Evolutionary conservation across 2,329 filamentous ascomycete species (phyloP), one percentile per base, ranked within the genome.

Genomic region (Ophiosphaerella herpotricha): DNA sequence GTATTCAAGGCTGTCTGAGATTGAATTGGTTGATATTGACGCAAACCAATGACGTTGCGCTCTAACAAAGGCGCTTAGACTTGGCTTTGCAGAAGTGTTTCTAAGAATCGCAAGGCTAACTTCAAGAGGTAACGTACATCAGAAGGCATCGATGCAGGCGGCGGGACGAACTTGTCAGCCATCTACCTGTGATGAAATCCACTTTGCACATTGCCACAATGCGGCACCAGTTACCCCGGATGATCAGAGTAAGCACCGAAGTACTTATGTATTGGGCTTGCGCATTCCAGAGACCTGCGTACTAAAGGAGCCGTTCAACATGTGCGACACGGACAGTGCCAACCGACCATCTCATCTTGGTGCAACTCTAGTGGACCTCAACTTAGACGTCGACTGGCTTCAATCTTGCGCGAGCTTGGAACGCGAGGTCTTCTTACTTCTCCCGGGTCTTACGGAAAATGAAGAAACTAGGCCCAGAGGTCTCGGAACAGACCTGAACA

Each of bases 241-340:
- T n/a, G 32, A 38, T 39, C 36, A 39, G 29, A n/a, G 23, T 46
- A 46, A 46, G 43, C 43, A 6, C 36, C 43, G 29, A 23, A 35
- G 29, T 46, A 46, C 43, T 39, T 34, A 39, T 46, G 35, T 23
- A 29, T 29, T 29, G 26, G 11, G 26, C 7, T 29, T 29, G 26
- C 26, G 26, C 26, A 29, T 29, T 29, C 26, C 4, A 29, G 26
- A 29, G 26, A 29, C 26, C 26, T 8, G 26, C 6, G 26, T 8
- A 29, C 26, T 11, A 6, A 29, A 29, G 9, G 14, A 23, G 14
- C 16, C 9, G 7, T 9, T 13, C 26, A 4, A 24, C 2, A 45
- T 38, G 34, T 14, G 29, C 14, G 42, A 38, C 6, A 38, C 16
- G 14, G 36, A 23, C 13, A 12, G 6, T 18, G 16, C 21, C 5